Percentiles rank a stretch among this genome's conserved stretches.
Conservation (phyloP, 768 basidiomycete species). For the Agaricus subrufescens region DNA sequence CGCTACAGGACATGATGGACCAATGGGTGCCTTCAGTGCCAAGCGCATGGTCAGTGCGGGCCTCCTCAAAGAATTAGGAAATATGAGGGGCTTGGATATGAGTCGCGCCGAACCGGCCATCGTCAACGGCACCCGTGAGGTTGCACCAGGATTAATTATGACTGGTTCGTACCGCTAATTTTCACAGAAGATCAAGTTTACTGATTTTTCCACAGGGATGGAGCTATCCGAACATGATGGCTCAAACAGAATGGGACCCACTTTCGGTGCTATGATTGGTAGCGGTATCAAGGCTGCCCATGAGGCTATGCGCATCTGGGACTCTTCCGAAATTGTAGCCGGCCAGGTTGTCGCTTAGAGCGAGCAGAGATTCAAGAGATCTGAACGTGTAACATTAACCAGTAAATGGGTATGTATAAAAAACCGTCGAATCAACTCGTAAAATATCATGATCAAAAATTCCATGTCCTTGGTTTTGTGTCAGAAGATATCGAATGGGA, state of each 20-base stretch:
- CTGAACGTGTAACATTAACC: not conserved
- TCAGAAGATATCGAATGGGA: too few relatives aligned
- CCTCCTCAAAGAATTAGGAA: constrained; percentile 68
- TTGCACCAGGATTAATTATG: constrained; percentile 70
- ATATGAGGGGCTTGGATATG: constrained; percentile 82
- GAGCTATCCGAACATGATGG: constrained; percentile 81
- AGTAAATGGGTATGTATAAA: too few relatives aligned
- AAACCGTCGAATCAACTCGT: too few relatives aligned
- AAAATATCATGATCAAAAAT: too few relatives aligned
- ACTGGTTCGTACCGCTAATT: constrained; percentile 41
- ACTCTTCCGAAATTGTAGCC: constrained; percentile 42
- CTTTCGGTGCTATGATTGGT: constrained; percentile 78
- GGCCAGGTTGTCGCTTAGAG: constrained; percentile 48
- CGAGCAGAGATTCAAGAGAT: not conserved
- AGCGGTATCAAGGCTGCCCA: constrained; percentile 71
- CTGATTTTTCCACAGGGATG: constrained; percentile 48
- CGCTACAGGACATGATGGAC: constrained; percentile 74
- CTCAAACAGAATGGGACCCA: constrained; percentile 72
- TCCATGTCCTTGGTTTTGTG: too few relatives aligned
- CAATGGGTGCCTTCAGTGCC: constrained; percentile 79
- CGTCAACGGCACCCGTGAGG: constrained; percentile 72
- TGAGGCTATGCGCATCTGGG: constrained; percentile 52
- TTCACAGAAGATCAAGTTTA: not conserved
- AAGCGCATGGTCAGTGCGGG: constrained; percentile 75
- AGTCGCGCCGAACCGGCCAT: constrained; percentile 79